Percentiles rank a stretch among this genome's conserved stretches.
phyloP scores from a whole-genome alignment of 208 protist genomes.

The Borovskyia barvae region DNA sequence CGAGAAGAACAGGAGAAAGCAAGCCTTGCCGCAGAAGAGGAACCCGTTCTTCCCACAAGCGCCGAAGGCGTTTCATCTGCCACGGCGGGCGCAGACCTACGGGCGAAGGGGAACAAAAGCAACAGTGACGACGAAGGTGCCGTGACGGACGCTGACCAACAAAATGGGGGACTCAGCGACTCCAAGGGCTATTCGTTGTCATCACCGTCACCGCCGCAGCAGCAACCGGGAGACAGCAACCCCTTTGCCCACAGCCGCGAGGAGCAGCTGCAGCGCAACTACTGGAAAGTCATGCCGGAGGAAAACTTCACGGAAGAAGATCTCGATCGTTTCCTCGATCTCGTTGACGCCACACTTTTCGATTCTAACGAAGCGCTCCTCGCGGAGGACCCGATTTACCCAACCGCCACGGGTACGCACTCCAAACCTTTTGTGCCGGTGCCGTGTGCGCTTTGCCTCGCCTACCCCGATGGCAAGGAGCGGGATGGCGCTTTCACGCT shows the following conservation, averaged over 20 bases:
- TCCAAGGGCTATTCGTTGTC: too few species aligned
- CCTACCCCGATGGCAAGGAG: constrained; percentile 70
- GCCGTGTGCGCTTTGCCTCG: constrained; percentile 80
- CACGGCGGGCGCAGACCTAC: too few species aligned
- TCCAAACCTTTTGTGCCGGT: constrained; percentile 46
- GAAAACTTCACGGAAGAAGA: constrained; percentile 67
- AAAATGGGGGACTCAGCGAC: too few species aligned
- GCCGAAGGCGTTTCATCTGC: too few species aligned
- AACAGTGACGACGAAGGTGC: too few species aligned
- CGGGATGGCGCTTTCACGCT: constrained; percentile 59
- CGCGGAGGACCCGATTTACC: constrained; percentile 23
- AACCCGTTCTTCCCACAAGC: neutral
- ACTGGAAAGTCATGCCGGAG: constrained; percentile 61
- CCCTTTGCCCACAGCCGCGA: neutral
- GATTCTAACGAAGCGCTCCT: constrained; percentile 61
- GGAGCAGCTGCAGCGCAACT: constrained; percentile 20
- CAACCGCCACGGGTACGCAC: neutral
- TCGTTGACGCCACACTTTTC: constrained; percentile 60
- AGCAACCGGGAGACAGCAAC: constrained; percentile 5
- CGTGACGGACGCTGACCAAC: too few species aligned
- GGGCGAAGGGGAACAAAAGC: too few species aligned
- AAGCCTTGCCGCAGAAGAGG: neutral
- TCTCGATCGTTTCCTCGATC: constrained; percentile 65
- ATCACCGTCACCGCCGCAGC: too few species aligned
- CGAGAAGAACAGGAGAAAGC: neutral